Evolutionary conservation across 768 basidiomycete genomes (phyloP), one percentile per base, ranked within the genome.

Genomic region (Termitomyces sp.): DNA sequence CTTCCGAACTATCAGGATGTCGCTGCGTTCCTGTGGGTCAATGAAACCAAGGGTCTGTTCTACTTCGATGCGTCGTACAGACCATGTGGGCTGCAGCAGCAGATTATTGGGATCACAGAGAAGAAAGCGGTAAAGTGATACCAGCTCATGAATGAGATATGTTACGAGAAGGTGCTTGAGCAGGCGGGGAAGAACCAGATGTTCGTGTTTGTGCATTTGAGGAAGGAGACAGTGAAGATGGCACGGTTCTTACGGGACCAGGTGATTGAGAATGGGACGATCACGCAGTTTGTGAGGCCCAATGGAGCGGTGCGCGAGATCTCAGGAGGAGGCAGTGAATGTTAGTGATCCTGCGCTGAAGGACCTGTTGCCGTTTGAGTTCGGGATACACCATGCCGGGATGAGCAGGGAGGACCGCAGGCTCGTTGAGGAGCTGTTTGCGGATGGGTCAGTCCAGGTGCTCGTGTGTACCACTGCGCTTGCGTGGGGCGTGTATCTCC

Each of bases 71-170:
- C 94, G 0, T 84, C 91, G 0, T 96, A 91, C 67, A 82, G 97
- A 40, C 96, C 96, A n/a, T 98, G 97, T 66, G 91, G 88, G 3
- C 85, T 99, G 19, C 92, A 95, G 66, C 95, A 98, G 65, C 92
- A 97, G 66, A 98, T 98, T 72, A 85, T 98, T 58, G 97, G 97
- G 41, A 85, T 99, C 56, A 98, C 96, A 0, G 97, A 98, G 78
- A 98, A 98, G 81, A 98, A 97, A 71, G 97, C 97, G 0, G 97
- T 98, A 79, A 98, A 96, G 70, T 86, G 97, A 6, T 94, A 95
- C 67, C 96, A 98, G 69, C 86, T 98, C 59, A 96, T 92, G 81
- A 99, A 99, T 71, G 95, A 98, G 68, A 94, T 98, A 21, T 96
- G 95, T 72, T 99, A 99, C 76, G 96, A 98, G 71, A 99, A 98